Evolutionary conservation across 2,329 filamentous ascomycete genomes (phyloP), one percentile per base, ranked within the genome.

Genomic region (Claviceps lovelessii): DNA sequence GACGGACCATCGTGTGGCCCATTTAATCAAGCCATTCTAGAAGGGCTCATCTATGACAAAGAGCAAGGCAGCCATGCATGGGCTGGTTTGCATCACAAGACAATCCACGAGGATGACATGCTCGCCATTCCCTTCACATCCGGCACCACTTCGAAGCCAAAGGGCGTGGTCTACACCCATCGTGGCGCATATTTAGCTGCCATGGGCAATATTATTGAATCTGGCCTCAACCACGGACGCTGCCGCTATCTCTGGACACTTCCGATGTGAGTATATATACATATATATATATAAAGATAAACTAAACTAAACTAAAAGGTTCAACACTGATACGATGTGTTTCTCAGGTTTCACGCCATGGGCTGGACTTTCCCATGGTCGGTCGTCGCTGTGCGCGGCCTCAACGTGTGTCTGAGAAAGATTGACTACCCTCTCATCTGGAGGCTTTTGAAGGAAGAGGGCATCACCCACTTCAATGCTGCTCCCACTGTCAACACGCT

Each of bases 401-500:
- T 91, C 3, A 90, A 97, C 68, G 90, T 95, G 67, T 96, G 90
- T 63, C 75, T 98, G 19, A 81, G 93, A 57, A 97, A 95, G 73
- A 88, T 98, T 60, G 90, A 97, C 70, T 98, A 98, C 66, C 82
- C 88, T 0, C 76, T 91, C 56, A 95, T 98, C 57, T 98, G 93
- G 93, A 79, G 80, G 51, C 72, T 98, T 4, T 73, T 98, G 39
- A 94, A 90, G 64, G 80, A 89, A 53, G 88, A 97, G 69, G 76
- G 80, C 7, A 86, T 98, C 59, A 97, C 90, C 0, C 93, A 98
- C 69, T 97, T 94, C 73, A 95, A 91, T 65, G 91, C 91, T 0
- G 93, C 91, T 0, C 93, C 93, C 0, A 98, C 93, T 0, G 93
- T 98, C 53, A 97, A 97, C 68, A 98, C 91, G 0, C 73, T 97